Evolutionary conservation across 106 monocot genomes (phyloP).

Genomic region (Phalaenopsis aphrodite): DNA sequence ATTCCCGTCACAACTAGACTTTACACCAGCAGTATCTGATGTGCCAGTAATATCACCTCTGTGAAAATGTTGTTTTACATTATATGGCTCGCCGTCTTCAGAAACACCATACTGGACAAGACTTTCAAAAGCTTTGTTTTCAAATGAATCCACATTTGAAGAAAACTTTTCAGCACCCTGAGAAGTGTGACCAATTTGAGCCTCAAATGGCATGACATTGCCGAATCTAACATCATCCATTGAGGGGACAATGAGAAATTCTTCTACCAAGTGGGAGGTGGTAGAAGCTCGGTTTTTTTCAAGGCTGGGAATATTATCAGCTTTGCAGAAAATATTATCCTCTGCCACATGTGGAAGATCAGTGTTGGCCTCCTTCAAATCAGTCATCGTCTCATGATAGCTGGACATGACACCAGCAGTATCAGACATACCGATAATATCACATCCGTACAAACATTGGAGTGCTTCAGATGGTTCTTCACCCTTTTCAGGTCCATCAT

Average conservation of each 20-base stretch:
- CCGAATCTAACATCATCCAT: not conserved
- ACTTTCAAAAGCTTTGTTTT: not conserved
- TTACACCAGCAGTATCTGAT: too few relatives aligned
- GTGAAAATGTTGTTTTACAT: slow-evolving; percentile 6
- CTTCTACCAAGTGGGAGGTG: not conserved
- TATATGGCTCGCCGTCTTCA: slow-evolving; percentile 3
- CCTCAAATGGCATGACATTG: not conserved
- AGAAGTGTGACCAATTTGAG: not conserved
- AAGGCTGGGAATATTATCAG: slow-evolving; percentile 17
- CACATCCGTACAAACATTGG: slow-evolving; percentile 1
- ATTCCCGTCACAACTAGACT: not conserved
- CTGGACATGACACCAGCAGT: slow-evolving; percentile 1
- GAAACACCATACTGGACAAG: slow-evolving; percentile 1
- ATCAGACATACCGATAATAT: slow-evolving; percentile 1
- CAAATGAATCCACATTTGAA: not conserved
- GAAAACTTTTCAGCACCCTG: not conserved
- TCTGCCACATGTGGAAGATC: slow-evolving; percentile 12
- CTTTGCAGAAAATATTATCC: slow-evolving; percentile 5
- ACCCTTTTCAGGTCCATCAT: slow-evolving; percentile 5
- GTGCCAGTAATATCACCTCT: not conserved
- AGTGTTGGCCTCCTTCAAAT: slow-evolving; percentile 43
- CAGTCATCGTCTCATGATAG: slow-evolving; percentile 28
- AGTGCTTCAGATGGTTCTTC: slow-evolving; percentile 7
- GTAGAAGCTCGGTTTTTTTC: slow-evolving; percentile 14
- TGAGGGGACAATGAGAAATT: not conserved